Base-by-base conservation (phyloP, 2,329 filamentous ascomycete species). In the Colletotrichum somersetense region DNA sequence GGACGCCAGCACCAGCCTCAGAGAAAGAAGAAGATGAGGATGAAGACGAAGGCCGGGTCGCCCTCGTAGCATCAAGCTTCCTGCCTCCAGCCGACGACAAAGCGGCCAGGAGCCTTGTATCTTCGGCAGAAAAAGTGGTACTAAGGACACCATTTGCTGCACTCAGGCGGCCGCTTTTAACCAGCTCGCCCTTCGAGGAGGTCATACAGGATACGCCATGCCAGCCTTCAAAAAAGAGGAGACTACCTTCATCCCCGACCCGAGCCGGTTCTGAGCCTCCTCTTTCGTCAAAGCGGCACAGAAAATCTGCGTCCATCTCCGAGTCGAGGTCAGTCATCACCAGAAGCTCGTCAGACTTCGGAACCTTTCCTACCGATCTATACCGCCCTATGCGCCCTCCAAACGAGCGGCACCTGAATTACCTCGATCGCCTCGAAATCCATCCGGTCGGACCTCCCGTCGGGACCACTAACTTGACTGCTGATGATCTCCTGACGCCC, bases 401-500 rank as follows among this genome's bases (percentile, higher is more conserved):
- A 7, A 59, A 62, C 10, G 74, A 74, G 6, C 67, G 76, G 35
- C 61, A 73, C 40, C 79, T 44, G 78, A 78, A 59, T 75, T 73
- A 73, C 57, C 71, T 73, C 63, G 68, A 72, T n/a, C 57, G 59
- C 35, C 79, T 88, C 7, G 85, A 87, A 57, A 89, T 93, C 59
- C 80, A 81, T 3, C 82, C 91, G 0, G 86, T 88, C 0, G 85
- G 84, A 0, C 91, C 92, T 0, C 79, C 84, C 5, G 82, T 86
- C 1, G 86, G 86, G 5, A 79, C 81, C 20, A 74, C 70, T 2
- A 76, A 80, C 2, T 80, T 93, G 61, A 76, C 79, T 3, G 81
- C 84, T 0, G 66, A 78, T 2, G 86, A 86, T 44, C 82, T 93
- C 53, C 79, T 93, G 52, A 92, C 92, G 0, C 80, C 81, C 14